Evolutionary conservation across 768 basidiomycete genomes (phyloP).

Genomic region (Phaeolepiota aurea): DNA sequence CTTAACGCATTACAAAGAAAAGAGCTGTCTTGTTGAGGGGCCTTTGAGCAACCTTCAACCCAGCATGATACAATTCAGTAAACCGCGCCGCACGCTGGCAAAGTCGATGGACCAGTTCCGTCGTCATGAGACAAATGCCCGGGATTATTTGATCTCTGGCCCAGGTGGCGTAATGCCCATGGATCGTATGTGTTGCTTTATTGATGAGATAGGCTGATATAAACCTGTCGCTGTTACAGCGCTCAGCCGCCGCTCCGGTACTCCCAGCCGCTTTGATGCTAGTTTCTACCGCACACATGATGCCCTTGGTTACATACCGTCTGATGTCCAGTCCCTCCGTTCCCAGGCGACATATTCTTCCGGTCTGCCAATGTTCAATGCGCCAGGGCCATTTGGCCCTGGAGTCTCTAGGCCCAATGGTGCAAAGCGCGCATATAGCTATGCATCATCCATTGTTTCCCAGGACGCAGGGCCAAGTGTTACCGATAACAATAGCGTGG

Average conservation of each 20-base stretch:
- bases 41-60: constrained; percentile 93
- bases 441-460: constrained; percentile 89
- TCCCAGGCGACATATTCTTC: constrained; percentile 97
- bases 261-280: constrained; percentile 91
- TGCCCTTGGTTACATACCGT: constrained; percentile 87
- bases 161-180: constrained; percentile 29
- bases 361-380: constrained; percentile 77
- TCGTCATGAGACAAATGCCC: constrained; percentile 85
- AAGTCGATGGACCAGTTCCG: constrained; percentile 93
- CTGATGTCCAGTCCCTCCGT: constrained; percentile 90
- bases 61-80: constrained; percentile 99
- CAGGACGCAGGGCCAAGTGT: constrained; percentile 74
- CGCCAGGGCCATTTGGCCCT: constrained; percentile 62
- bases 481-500: constrained; percentile 54
- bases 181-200: constrained; percentile 36
- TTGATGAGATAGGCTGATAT: constrained; percentile 4
- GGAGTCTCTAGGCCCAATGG: constrained; percentile 56
- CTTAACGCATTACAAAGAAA: constrained; percentile 98
- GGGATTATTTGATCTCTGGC: constrained; percentile 54
- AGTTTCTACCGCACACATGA: constrained; percentile 96
- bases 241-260: constrained; percentile 67
- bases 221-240: constrained; percentile 14
- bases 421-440: constrained; percentile 70
- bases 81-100: constrained; percentile 81
- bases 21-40: constrained; percentile 87